These are phyloP conservation scores for Saraca asoca DNA, from an alignment of 331 rosid species.

Conservation along the genomic window DNA sequence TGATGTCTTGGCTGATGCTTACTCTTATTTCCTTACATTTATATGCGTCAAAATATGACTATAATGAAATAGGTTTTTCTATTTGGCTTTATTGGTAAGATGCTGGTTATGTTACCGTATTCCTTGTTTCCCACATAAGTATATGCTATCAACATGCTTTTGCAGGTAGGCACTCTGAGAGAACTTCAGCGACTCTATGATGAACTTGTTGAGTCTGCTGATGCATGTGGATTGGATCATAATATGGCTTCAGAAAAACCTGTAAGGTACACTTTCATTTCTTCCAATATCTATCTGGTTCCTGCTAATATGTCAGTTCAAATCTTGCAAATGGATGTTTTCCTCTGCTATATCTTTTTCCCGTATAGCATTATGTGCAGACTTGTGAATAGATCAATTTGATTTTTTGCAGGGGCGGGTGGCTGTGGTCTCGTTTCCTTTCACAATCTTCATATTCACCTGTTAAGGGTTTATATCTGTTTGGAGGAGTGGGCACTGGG, in stretches of 20 bases:
- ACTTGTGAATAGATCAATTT: constrained; percentile 25
- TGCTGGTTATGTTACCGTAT: constrained; percentile 10
- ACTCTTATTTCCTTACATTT: too few relatives aligned
- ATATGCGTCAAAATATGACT: background rate
- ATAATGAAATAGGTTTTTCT: constrained; percentile 21
- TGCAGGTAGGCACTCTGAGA: constrained; percentile 72
- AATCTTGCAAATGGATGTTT: constrained; percentile 28
- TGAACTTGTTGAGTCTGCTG: constrained; percentile 71
- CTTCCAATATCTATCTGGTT: constrained; percentile 18
- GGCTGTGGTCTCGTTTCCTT: constrained; percentile 95
- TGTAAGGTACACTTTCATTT: constrained; percentile 60
- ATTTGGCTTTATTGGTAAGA: constrained; percentile 22
- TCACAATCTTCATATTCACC: constrained; percentile 77
- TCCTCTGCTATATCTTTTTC: background rate
- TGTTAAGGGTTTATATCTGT: constrained; percentile 91
- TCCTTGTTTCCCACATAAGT: constrained; percentile 19
- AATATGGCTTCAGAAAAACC: constrained; percentile 56
- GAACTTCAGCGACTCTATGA: constrained; percentile 95
- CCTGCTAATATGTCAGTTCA: constrained; percentile 25
- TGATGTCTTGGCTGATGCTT: too few relatives aligned
- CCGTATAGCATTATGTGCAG: background rate
- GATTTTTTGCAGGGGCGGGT: constrained; percentile 61
- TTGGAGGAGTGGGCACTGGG: constrained; percentile 98
- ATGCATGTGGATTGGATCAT: constrained; percentile 72
- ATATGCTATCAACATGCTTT: constrained; percentile 19